Percentiles rank a stretch among this genome's conserved stretches.
phyloP scores from a whole-genome alignment of 169 alveolate genomes.

The Plasmodium gallinaceum region DNA sequence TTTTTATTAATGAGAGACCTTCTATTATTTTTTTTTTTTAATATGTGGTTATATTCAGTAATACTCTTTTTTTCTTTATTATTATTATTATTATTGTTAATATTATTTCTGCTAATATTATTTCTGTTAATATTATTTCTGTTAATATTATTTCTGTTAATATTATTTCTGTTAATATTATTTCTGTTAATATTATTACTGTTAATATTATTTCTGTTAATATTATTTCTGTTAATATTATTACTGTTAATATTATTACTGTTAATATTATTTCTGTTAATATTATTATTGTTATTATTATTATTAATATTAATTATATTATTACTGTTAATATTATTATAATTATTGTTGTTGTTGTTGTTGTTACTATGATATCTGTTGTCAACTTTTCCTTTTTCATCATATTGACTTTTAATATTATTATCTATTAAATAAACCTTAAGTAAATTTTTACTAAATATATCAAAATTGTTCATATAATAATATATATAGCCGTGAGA shows the following conservation, averaged over 20 bases:
- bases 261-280: not conserved
- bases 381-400: not conserved
- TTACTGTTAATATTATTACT: not conserved
- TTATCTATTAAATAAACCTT: not conserved
- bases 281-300: not conserved
- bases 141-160: not conserved
- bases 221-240: not conserved
- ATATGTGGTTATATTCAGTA: no score
- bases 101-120: no score
- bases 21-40: no score
- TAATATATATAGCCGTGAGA: not conserved
- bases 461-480: conserved; percentile 1
- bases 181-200: not conserved
- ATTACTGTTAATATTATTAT: not conserved
- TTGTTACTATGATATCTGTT: not conserved
- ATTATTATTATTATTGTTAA: no score
- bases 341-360: not conserved
- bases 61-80: no score
- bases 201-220: not conserved
- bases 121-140: no score
- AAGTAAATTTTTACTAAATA: not conserved
- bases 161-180: not conserved
- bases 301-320: not conserved
- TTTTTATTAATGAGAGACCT: no score
- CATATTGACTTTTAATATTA: not conserved